Evolutionary conservation across 805 yeast species (phyloP).

Genomic region (Zygoascus bituminiphila): DNA sequence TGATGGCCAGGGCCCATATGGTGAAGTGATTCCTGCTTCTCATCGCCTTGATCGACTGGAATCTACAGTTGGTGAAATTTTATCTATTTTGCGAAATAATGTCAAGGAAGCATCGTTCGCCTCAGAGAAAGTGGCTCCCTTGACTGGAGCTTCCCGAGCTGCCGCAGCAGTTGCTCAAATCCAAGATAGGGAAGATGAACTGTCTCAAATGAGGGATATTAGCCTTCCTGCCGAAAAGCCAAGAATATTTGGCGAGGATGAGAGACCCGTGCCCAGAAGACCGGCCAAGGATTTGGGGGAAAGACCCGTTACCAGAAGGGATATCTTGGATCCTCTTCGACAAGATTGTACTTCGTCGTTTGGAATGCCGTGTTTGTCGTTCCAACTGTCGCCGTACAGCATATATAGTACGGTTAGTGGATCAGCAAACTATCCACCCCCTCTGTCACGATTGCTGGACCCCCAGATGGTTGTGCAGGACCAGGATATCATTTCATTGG

Average conservation of each 20-base stretch:
- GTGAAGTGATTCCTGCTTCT: neutral
- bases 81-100: constrained; percentile 1
- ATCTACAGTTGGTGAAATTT: constrained; percentile 7
- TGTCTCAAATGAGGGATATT: neutral
- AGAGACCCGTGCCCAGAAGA: neutral
- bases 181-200: neutral
- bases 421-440: constrained; percentile 28
- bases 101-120: neutral
- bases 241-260: neutral
- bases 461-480: constrained; percentile 24
- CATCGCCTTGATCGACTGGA: constrained; percentile 8
- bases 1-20: constrained; percentile 1
- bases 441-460: constrained; percentile 30
- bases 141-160: neutral
- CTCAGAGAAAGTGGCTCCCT: neutral
- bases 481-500: constrained; percentile 44
- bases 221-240: neutral
- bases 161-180: neutral
- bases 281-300: too few relatives aligned
- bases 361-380: constrained; percentile 33
- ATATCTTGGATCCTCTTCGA: neutral
- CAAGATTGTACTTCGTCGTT: constrained; percentile 14
- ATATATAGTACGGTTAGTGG: constrained; percentile 31
- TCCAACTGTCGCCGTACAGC: constrained; percentile 38
- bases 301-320: neutral